Conservation (phyloP, 352 stramenopile species). For the Pythium brachiatum region DNA sequence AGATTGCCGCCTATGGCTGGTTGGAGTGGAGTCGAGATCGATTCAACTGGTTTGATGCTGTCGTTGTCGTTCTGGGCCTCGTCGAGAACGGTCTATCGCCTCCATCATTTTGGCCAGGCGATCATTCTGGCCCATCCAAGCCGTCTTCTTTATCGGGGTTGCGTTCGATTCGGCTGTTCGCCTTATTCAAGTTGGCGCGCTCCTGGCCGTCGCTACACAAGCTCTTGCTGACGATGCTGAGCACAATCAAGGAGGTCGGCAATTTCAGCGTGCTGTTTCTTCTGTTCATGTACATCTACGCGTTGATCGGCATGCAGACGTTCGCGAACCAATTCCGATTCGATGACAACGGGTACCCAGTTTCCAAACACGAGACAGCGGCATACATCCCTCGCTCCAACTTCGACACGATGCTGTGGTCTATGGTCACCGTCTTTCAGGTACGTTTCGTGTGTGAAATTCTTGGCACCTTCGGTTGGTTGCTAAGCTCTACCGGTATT, state of each 20-base stretch:
- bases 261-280: slow-evolving; percentile 92
- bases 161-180: slow-evolving; percentile 80
- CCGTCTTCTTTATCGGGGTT: slow-evolving; percentile 64
- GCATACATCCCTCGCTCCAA: slow-evolving; percentile 51
- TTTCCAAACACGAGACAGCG: slow-evolving; percentile 30
- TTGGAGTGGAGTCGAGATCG: slow-evolving; percentile 44
- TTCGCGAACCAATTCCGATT: slow-evolving; percentile 93
- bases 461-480: not conserved
- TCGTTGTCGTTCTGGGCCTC: slow-evolving; percentile 47
- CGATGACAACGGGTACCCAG: slow-evolving; percentile 53
- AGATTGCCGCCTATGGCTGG: slow-evolving; percentile 65
- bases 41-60: slow-evolving; percentile 81
- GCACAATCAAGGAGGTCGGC: slow-evolving; percentile 83
- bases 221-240: slow-evolving; percentile 85
- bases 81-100: slow-evolving; percentile 46
- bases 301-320: slow-evolving; percentile 90
- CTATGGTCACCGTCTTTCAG: slow-evolving; percentile 72
- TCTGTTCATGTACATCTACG: slow-evolving; percentile 94
- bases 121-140: slow-evolving; percentile 18
- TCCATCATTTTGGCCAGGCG: slow-evolving; percentile 30
- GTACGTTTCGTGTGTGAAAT: slow-evolving; percentile 17
- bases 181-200: slow-evolving; percentile 88
- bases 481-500: not conserved
- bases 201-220: slow-evolving; percentile 90
- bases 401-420: slow-evolving; percentile 71